A percentile compares a stretch with the other conserved stretches of the same genome.
Conservation (phyloP, 2,329 filamentous ascomycete species). For the Ophiostoma tasmaniense region DNA sequence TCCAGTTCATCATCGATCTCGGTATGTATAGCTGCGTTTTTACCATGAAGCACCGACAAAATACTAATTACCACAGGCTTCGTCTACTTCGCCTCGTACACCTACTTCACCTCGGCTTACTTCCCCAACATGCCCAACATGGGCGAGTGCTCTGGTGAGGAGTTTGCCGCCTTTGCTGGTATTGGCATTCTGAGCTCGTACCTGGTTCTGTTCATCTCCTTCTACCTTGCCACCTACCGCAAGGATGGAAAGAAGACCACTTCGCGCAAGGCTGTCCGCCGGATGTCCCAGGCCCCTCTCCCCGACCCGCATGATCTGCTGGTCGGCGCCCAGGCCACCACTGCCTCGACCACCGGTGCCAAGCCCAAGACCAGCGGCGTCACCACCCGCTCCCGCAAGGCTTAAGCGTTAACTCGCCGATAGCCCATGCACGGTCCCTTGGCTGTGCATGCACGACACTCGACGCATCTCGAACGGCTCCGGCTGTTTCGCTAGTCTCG, state of each 20-base stretch:
- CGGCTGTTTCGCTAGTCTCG: neutral
- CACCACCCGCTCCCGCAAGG: conserved; percentile 62
- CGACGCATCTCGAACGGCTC: neutral
- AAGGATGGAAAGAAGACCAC: conserved; percentile 71
- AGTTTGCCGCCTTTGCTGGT: conserved; percentile 88
- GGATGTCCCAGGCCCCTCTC: conserved; percentile 58
- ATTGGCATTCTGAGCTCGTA: conserved; percentile 91
- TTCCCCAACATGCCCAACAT: conserved; percentile 74
- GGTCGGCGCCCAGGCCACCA: conserved; percentile 42
- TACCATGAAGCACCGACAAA: neutral
- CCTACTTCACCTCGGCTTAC: conserved; percentile 97
- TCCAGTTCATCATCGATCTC: conserved; percentile 94
- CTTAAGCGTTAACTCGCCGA: conserved; percentile 35
- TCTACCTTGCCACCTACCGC: conserved; percentile 96
- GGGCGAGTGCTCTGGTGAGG: conserved; percentile 86
- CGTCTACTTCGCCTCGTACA: conserved; percentile 72
- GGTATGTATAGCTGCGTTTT: conserved; percentile 47
- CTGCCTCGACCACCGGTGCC: conserved; percentile 45
- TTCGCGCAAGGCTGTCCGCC: conserved; percentile 67
- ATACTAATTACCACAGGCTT: conserved; percentile 52
- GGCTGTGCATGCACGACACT: neutral
- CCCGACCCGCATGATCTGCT: conserved; percentile 76
- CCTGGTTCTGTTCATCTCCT: conserved; percentile 95
- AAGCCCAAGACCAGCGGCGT: conserved; percentile 36
- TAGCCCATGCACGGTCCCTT: neutral